phyloP scores from a whole-genome alignment of 257 asterid genomes.

The Nicotiana paniculata region DNA sequence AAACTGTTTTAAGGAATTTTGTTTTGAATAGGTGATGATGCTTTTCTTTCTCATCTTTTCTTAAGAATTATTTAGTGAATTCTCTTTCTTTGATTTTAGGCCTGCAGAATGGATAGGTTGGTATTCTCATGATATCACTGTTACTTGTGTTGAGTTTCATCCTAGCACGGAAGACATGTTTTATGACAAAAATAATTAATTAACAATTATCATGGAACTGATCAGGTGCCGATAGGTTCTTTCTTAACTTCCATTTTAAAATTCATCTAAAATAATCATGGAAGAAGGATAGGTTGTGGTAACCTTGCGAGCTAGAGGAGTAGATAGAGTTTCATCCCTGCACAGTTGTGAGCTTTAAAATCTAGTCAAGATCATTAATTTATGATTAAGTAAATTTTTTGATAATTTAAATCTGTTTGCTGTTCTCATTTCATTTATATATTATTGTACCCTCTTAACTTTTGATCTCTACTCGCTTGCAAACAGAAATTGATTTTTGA shows the following conservation, averaged over 20 bases:
- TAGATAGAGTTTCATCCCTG: not conserved
- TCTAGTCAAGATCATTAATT: not conserved
- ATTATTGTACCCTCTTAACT: not conserved
- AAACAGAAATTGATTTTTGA: conserved; percentile 78
- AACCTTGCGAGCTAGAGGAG: not conserved
- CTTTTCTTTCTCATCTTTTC: not conserved
- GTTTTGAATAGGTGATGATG: not conserved
- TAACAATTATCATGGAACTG: not conserved
- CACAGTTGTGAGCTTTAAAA: not conserved
- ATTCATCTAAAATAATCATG: not conserved
- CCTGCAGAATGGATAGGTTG: not conserved
- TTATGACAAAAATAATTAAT: not conserved
- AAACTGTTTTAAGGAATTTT: not conserved
- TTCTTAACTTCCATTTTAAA: not conserved
- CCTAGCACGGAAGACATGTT: not conserved
- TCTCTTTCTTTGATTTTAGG: not conserved
- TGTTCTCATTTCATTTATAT: not conserved
- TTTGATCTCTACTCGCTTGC: not conserved
- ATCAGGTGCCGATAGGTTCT: not conserved
- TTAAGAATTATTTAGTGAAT: not conserved
- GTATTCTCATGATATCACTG: not conserved
- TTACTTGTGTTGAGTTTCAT: not conserved
- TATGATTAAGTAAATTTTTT: not conserved
- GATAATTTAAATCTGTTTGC: not conserved
- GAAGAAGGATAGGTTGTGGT: not conserved